Base-by-base conservation (phyloP, 140 eudicot species). In the Flaveria floridana region DNA sequence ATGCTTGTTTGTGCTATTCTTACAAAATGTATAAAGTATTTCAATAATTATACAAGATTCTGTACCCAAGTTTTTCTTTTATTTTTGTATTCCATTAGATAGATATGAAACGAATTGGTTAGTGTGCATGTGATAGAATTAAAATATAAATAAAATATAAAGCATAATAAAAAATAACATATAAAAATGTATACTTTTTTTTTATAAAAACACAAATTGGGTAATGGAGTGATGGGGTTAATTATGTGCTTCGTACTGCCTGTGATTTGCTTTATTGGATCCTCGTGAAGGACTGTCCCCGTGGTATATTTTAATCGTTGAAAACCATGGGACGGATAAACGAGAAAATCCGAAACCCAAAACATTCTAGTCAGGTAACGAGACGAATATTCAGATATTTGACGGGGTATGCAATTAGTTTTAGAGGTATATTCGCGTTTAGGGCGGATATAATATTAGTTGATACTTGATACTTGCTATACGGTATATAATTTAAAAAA, bases 221-320 rank as follows among this genome's bases (percentile, higher is more conserved):
- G 6, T 65, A 78, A 64, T 41, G 44, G 66, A 65, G 56, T 63
- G 72, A 64, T 41, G 44, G 66, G 72, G 46, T 63, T 30, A 63
- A 62, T 65, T 61, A 71, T 39, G 71, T 70, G 44, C 23, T 63
- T 71, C 66, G 82, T 62, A 71, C 78, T 77, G 20, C 78, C 23
- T 72, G 78, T 78, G 73, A 78, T 55, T 62, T 76, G 80, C 11
- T 53, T 66, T 62, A 65, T 67, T 76, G 44, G 74, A 65, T 67
- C 57, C 65, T 39, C 74, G 75, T 76, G 81, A 68, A 14, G 8
- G 53, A 65, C 48, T 69, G 81, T 69, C 76, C 51, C 65, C 21
- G 1, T 42, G 59, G 47, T 30, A 1, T 30, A 5, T 18, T 52
- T 19, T 58, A 42, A 56, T 57, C 66, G 80, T 48, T 73, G 63